A percentile compares a stretch with the other conserved stretches of the same genome.
These are phyloP conservation scores for Pythium sukuiense DNA, from an alignment of 352 stramenopile genomes.

Conservation along the genomic window DNA sequence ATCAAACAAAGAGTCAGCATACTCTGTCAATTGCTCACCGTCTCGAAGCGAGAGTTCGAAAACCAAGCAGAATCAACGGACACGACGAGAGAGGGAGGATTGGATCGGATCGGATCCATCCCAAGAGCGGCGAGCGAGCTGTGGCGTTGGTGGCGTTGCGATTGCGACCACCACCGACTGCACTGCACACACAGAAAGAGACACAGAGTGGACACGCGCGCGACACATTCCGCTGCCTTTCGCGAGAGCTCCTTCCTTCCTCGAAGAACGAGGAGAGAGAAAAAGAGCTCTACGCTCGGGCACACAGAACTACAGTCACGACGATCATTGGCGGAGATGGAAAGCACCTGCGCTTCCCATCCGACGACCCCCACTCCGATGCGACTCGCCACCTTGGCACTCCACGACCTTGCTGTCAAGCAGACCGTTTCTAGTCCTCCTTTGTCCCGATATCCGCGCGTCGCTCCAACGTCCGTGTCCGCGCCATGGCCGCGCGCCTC, in stretches of 20 bases:
- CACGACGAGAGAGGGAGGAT: slow-evolving; percentile 23
- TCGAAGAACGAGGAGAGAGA: background rate
- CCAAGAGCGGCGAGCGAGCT: slow-evolving; percentile 23
- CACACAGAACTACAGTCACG: slow-evolving; percentile 8
- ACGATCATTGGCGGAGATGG: slow-evolving; percentile 8
- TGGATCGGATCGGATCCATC: background rate
- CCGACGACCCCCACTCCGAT: slow-evolving; percentile 5
- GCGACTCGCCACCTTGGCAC: slow-evolving; percentile 5
- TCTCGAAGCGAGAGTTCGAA: slow-evolving; percentile 9
- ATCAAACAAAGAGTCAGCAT: slow-evolving; percentile 30
- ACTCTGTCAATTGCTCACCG: slow-evolving; percentile 9
- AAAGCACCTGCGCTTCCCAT: slow-evolving; percentile 1
- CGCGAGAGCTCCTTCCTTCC: background rate
- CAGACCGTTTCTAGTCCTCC: background rate
- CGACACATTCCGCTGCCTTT: background rate
- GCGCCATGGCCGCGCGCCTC: background rate
- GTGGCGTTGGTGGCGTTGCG: slow-evolving; percentile 8
- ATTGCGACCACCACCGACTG: slow-evolving; percentile 6
- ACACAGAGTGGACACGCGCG: slow-evolving; percentile 7
- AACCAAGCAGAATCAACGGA: slow-evolving; percentile 28
- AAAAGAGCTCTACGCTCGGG: background rate
- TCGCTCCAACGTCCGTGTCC: background rate
- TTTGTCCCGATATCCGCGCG: background rate
- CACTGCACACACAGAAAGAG: slow-evolving; percentile 9
- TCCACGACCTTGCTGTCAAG: slow-evolving; percentile 3